Percentiles rank a stretch among this genome's conserved stretches.
phyloP scores from a whole-genome alignment of 768 basidiomycete species.

The Mycena vitilis region DNA sequence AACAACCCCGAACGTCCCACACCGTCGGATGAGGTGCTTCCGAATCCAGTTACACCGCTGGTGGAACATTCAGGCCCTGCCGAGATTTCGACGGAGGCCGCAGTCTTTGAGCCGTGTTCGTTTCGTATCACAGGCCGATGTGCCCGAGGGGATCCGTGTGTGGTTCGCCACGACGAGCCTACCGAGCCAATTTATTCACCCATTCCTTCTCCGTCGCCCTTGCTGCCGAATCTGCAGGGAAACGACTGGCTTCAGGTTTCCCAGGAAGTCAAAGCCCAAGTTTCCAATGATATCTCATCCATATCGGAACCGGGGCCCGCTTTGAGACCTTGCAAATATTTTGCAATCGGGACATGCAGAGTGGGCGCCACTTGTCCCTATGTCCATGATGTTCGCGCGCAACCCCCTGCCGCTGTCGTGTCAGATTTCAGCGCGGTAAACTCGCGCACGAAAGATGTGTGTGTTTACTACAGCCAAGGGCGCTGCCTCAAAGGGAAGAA shows the following conservation, averaged over 20 bases:
- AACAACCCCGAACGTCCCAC: background rate
- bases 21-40: background rate
- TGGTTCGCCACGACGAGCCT: slow-evolving; percentile 17
- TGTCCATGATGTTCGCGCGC: slow-evolving; percentile 22
- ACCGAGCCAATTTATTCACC: slow-evolving; percentile 18
- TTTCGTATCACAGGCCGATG: slow-evolving; percentile 24
- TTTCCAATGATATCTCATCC: slow-evolving; percentile 1
- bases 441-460: background rate
- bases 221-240: background rate
- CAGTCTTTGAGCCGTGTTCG: slow-evolving; percentile 28
- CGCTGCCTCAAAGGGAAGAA: slow-evolving; percentile 11
- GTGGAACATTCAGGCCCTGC: background rate
- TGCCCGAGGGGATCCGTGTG: slow-evolving; percentile 25
- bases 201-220: slow-evolving; percentile 25
- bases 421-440: background rate
- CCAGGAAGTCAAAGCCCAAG: slow-evolving; percentile 8
- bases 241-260: slow-evolving; percentile 28
- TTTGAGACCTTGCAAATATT: slow-evolving; percentile 25
- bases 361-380: slow-evolving; percentile 8
- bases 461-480: slow-evolving; percentile 12
- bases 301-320: background rate
- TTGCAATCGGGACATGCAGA: slow-evolving; percentile 16
- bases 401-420: background rate
- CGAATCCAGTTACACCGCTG: background rate
- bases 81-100: background rate